Evolutionary conservation across 2,329 filamentous ascomycete species (phyloP).

Genomic region (Polychaeton citri): DNA sequence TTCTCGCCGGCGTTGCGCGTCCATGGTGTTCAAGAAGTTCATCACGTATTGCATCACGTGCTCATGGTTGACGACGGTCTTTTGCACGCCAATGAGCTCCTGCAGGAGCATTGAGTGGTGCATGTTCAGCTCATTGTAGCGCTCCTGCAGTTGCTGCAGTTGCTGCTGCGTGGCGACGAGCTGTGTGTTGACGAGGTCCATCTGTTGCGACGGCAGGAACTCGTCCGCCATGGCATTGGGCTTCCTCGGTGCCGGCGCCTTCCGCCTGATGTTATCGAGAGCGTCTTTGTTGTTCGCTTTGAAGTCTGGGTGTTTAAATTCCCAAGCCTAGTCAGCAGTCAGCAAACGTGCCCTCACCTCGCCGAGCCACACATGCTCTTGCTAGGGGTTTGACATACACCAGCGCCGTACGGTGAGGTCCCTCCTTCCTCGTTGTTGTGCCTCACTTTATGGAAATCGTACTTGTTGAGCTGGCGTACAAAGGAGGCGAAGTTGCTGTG

Average conservation of each 20-base stretch:
- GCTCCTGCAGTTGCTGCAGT: constrained; percentile 72
- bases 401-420: constrained; percentile 66
- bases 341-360: too few relatives aligned
- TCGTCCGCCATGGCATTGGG: constrained; percentile 51
- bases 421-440: constrained; percentile 79
- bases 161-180: constrained; percentile 85
- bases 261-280: constrained; percentile 88
- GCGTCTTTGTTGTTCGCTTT: constrained; percentile 91
- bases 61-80: constrained; percentile 60
- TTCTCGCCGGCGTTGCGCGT: constrained; percentile 50
- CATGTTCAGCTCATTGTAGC: constrained; percentile 64
- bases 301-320: constrained; percentile 96
- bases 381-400: constrained; percentile 46
- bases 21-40: constrained; percentile 51
- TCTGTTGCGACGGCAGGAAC: constrained; percentile 70
- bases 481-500: constrained; percentile 98
- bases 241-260: constrained; percentile 85
- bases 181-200: constrained; percentile 78
- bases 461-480: constrained; percentile 90
- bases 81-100: constrained; percentile 51
- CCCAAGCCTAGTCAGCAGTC: constrained; percentile 70
- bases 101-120: constrained; percentile 52
- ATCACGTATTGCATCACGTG: constrained; percentile 59
- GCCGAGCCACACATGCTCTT: too few relatives aligned
- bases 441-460: constrained; percentile 96